phyloP scores from a whole-genome alignment of 148 eudicot species.

The Amaranthus palmeri region DNA sequence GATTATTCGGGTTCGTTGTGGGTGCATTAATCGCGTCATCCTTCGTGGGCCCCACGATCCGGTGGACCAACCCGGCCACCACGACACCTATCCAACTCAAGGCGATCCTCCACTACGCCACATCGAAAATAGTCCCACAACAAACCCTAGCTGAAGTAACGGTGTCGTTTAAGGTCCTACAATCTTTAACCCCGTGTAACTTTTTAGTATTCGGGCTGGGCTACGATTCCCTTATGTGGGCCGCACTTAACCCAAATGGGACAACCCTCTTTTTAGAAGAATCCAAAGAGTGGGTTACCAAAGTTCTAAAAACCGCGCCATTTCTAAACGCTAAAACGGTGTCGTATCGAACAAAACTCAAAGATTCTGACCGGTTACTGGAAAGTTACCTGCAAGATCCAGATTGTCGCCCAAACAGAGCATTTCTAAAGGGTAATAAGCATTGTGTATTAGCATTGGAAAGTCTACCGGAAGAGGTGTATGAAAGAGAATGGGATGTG shows the following conservation, averaged over 20 bases:
- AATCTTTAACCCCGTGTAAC: slow-evolving; percentile 26
- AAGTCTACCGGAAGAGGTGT: slow-evolving; percentile 33
- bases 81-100: slow-evolving; percentile 21
- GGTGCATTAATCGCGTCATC: slow-evolving; percentile 15
- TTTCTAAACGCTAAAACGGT: slow-evolving; percentile 26
- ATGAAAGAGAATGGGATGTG: slow-evolving; percentile 45
- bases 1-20: slow-evolving; percentile 12
- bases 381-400: slow-evolving; percentile 20
- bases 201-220: slow-evolving; percentile 46
- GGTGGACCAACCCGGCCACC: slow-evolving; percentile 5
- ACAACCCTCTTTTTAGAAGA: slow-evolving; percentile 41
- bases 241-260: slow-evolving; percentile 37
- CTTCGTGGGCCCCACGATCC: background rate
- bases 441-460: slow-evolving; percentile 28
- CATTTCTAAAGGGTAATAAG: slow-evolving; percentile 16
- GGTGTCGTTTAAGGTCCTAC: slow-evolving; percentile 26
- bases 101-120: slow-evolving; percentile 45
- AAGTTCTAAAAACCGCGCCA: slow-evolving; percentile 27
- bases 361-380: slow-evolving; percentile 24
- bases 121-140: slow-evolving; percentile 37
- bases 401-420: slow-evolving; percentile 22
- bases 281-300: slow-evolving; percentile 32
- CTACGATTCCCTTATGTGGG: slow-evolving; percentile 49
- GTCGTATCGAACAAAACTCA: slow-evolving; percentile 26
- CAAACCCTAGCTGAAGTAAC: slow-evolving; percentile 28